These are phyloP conservation scores for Hymenoscyphus scutula DNA, from an alignment of 2,329 filamentous ascomycete species.

Conservation along the genomic window DNA sequence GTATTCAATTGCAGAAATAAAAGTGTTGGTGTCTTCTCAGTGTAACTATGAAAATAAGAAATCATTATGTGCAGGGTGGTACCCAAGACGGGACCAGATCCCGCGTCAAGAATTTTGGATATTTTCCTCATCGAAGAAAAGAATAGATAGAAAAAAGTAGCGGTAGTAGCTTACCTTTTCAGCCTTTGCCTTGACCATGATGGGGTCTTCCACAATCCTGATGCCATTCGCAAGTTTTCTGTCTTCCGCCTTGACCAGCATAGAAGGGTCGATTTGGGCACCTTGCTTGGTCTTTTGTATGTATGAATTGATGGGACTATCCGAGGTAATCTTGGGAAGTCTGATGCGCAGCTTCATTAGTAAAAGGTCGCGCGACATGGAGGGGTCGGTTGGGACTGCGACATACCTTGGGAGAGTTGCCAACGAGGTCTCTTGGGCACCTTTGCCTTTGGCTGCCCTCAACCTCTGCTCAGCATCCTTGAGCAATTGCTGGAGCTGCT, in stretches of 20 bases:
- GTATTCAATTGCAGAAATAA: slow-evolving; percentile 12
- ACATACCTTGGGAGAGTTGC: slow-evolving; percentile 21
- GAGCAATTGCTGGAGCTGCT: slow-evolving; percentile 62
- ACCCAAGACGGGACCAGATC: slow-evolving; percentile 76
- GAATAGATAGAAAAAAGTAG: not conserved
- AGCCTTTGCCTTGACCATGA: slow-evolving; percentile 45
- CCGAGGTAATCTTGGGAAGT: slow-evolving; percentile 22
- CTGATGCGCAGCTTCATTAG: slow-evolving; percentile 23
- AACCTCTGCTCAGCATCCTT: slow-evolving; percentile 61
- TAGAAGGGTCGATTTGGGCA: slow-evolving; percentile 50
- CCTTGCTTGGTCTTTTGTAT: slow-evolving; percentile 51
- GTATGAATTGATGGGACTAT: slow-evolving; percentile 47
- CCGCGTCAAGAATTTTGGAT: slow-evolving; percentile 72
- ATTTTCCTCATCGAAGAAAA: slow-evolving; percentile 68
- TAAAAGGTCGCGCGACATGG: not conserved
- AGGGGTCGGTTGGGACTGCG: not conserved
- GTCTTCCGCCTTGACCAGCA: slow-evolving; percentile 48
- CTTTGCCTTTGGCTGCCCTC: slow-evolving; percentile 37
- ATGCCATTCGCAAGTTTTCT: slow-evolving; percentile 47
- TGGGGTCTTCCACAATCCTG: slow-evolving; percentile 52
- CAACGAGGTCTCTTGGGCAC: slow-evolving; percentile 17
- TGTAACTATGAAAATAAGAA: slow-evolving; percentile 67
- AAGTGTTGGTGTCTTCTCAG: slow-evolving; percentile 46
- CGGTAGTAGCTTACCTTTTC: slow-evolving; percentile 47
- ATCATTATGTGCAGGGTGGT: slow-evolving; percentile 67